Evolutionary conservation across 75 land plant genomes (phyloP).

Genomic region (Pseudotsuga menziesii): DNA sequence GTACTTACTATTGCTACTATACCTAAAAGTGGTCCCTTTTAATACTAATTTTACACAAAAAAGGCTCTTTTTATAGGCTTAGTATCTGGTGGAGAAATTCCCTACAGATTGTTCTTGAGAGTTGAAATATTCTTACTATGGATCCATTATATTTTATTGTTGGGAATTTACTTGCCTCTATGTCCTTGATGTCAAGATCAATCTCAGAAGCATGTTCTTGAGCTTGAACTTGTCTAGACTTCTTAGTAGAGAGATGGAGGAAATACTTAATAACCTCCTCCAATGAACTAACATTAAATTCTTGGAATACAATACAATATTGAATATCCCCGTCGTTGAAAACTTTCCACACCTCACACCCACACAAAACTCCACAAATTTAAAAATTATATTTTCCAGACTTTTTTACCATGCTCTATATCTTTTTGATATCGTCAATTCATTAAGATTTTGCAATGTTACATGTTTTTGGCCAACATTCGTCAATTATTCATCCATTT

Average conservation of each 20-base stretch:
- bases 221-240: conserved; percentile 76
- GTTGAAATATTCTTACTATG: too few relatives aligned
- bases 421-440: conserved; percentile 75
- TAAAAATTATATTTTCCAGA: conserved; percentile 82
- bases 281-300: conserved; percentile 84
- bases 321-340: conserved; percentile 93
- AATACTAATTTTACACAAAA: too few relatives aligned
- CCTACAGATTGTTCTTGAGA: too few relatives aligned
- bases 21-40: too few relatives aligned
- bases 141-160: too few relatives aligned
- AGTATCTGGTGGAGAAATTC: too few relatives aligned
- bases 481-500: conserved; percentile 75
- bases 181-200: too few relatives aligned
- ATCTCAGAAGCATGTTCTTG: conserved; percentile 77
- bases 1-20: too few relatives aligned
- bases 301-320: conserved; percentile 89
- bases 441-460: conserved; percentile 77
- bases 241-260: conserved; percentile 78
- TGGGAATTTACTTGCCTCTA: too few relatives aligned
- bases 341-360: conserved; percentile 83
- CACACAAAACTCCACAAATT: conserved; percentile 91
- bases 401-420: conserved; percentile 87
- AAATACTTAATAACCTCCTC: conserved; percentile 95
- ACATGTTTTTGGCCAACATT: conserved; percentile 92
- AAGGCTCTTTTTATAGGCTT: too few relatives aligned